Evolutionary conservation across 805 yeast genomes (phyloP), one percentile per base, ranked within the genome.

Genomic region (Jamesozyma hellenica): DNA sequence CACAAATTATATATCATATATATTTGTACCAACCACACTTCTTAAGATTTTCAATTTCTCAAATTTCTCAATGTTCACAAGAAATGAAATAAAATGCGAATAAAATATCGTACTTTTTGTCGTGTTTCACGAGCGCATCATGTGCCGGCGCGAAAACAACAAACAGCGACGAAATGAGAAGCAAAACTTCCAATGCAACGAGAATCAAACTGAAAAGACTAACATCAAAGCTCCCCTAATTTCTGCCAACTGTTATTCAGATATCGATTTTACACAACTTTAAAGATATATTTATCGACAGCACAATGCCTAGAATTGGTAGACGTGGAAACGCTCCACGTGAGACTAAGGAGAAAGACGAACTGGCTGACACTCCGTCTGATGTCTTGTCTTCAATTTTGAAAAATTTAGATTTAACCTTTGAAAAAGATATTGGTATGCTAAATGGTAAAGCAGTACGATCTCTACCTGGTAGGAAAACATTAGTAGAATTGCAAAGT

Each of bases 341-440:
- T 14, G 35, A 17, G 14, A 28, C 17, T 18, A 34, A 37, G 40
- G 40, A 54, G 49, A 15, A 56, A 51, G 11, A 49, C 42, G 55
- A 51, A 44, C 23, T 18, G 4, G n/a, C n/a, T n/a, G n/a, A n/a
- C n/a, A n/a, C n/a, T n/a, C 74, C 77, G 1, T 61, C 72, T 1
- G 48, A 55, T 21, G 61, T 69, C 3, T 44, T 81, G 38, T 68
- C 69, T 23, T 71, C 72, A 40, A 70, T 81, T 12, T 60, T 80
- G 39, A 61, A 63, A 34, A 75, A 73, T 45, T 57, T 79, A 29
- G 65, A 68, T 35, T 56, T 81, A 39, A 61, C 72, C 1, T 80
- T 74, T 51, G 83, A 79, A 49, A 63, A 71, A 4, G 72, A 74
- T 30, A 64, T 72, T 14, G 87, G 87, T 1, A 57, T 74, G 38